Evolutionary conservation across 2,329 filamentous ascomycete genomes (phyloP), one percentile per base, ranked within the genome.

Genomic region (Monosporascus sp.): DNA sequence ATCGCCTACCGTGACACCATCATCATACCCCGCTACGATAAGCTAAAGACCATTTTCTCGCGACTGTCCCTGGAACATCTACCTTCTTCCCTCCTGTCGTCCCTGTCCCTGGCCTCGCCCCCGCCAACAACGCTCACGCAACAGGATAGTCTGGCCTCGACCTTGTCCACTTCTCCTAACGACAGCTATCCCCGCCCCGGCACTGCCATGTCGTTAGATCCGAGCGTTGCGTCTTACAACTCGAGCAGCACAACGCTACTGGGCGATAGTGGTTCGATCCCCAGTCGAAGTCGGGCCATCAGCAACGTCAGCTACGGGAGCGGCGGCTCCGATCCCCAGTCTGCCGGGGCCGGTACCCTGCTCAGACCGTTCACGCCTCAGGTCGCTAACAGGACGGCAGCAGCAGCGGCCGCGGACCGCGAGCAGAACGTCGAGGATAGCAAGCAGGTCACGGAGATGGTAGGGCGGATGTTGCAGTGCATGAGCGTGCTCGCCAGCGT

Each of bases 401-500:
- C 57, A 49, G 57, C 49, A 54, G 59, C 46, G 44, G 59, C 61
- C 51, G 63, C 57, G 54, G 62, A 11, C 48, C 76, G 78, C 52
- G 78, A 85, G 64, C 80, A 83, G 63, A 83, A 83, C 65, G 74
- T 83, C 15, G 82, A 86, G 67, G 82, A 88, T 64, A 87, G 84
- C 48, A 82, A 90, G 67, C 85, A 94, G 65, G 85, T 97, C 51
- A 96, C 94, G 1, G 92, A 97, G 62, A 96, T 93, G 61, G 92
- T 97, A 1, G 94, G 91, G 0, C 80, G 93, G 49, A 96, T 99
- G 90, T 77, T 99, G 58, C 94, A 99, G 74, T 99, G 94, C 70
- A 87, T 97, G 71, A 93, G 88, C 67, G 91, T 99, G 7, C 77
- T 99, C 22, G 89, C 90, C 3, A 86, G 86, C 57, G 82, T 96